These are phyloP conservation scores for Linaria vulgaris DNA, from an alignment of 257 asterid species.

Conservation along the genomic window DNA sequence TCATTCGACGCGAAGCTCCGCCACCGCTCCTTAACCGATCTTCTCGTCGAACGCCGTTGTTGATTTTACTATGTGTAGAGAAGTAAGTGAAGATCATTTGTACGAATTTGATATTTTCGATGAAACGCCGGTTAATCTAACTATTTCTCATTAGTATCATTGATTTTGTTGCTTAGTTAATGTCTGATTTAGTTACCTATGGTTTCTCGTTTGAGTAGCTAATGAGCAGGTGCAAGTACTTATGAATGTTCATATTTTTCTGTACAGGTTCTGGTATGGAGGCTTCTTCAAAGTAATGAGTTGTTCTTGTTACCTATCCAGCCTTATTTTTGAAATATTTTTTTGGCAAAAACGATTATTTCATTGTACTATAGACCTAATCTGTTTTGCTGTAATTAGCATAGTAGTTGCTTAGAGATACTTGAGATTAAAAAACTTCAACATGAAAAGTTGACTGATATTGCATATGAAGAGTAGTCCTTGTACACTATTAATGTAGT, in stretches of 20 bases:
- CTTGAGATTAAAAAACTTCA: background rate
- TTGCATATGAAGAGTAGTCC: constrained; percentile 2
- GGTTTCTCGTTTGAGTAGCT: no score
- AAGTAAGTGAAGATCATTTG: no score
- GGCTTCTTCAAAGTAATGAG: constrained; percentile 81
- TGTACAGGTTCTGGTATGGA: constrained; percentile 85
- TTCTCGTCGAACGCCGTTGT: no score
- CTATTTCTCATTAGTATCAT: no score
- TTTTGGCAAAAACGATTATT: constrained; percentile 6
- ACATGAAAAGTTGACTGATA: constrained; percentile 4
- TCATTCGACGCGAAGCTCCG: no score
- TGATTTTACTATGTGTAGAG: no score
- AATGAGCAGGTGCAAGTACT: no score
- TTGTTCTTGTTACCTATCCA: constrained; percentile 27
- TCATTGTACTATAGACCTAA: background rate
- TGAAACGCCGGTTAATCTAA: no score
- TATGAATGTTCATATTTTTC: constrained; percentile 15
- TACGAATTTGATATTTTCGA: no score
- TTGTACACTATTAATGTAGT: background rate
- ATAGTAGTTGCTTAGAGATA: constrained; percentile 2
- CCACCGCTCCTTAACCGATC: no score
- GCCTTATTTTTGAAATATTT: constrained; percentile 25
- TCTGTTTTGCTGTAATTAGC: constrained; percentile 8
- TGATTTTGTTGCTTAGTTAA: no score
- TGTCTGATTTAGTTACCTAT: no score